Evolutionary conservation across 345 rosid genomes (phyloP), one percentile per base, ranked within the genome.

Genomic region (Salix dunnii): DNA sequence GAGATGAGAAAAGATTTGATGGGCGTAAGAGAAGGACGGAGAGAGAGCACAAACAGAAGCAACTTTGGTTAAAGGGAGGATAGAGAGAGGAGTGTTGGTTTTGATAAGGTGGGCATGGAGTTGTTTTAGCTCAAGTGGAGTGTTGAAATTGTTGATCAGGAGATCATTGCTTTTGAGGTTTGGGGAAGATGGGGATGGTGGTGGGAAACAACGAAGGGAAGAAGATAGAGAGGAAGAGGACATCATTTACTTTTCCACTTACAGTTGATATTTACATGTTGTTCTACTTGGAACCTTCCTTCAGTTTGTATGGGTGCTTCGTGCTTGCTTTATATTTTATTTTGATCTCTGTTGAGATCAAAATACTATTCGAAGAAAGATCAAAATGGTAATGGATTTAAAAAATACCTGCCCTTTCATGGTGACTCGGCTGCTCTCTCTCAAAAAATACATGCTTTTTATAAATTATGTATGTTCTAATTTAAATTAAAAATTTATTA

Each of bases 111-210:
- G 79, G 53, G 84, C 80, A 38, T 83, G 88, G 38, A 62, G 81
- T 76, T 84, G 84, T 74, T 82, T 82, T 75, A 83, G 87, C 80
- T 84, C 89, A 23, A 36, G 64, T 60, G 87, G 87, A 20, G 86
- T 49, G 73, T 77, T 79, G 78, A 87, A 87, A 78, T 51, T 75
- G 46, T 76, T 79, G 85, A 81, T 74, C 16, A 68, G 30, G 20
- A 14, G 63, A 9, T 43, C 49, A 43, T 43, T 43, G 14, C 0
- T 68, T 68, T 43, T 20, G 40, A 82, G 75, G 68, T 36, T 62
- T 25, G 49, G 70, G 4, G 71, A 61, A 3, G 65, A n/a, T 9
- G 20, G 71, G 30, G 72, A 1, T 4, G 42, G 43, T 42, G 60
- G 23, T 25, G 75, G 71, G 40, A 49, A 67, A 31, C 2, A 73